A percentile compares a stretch with the other conserved stretches of the same genome.
Evolutionary conservation across 371 early-diverging fungal genomes (phyloP).

Genomic region (Mortierella sp.): DNA sequence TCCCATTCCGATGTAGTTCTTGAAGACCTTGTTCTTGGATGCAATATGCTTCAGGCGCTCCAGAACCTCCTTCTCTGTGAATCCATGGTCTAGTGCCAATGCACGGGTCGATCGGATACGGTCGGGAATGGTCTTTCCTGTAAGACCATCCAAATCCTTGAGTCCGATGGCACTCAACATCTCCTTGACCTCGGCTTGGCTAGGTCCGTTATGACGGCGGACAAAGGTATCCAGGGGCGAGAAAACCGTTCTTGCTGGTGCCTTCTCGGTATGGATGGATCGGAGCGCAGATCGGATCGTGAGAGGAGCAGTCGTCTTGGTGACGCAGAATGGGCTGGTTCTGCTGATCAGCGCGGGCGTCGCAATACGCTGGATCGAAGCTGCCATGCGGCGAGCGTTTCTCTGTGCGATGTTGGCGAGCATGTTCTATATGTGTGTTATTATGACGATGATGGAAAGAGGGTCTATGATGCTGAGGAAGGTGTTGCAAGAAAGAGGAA

Average conservation of each 20-base stretch:
- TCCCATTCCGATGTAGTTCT: constrained; percentile 95
- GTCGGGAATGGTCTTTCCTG: constrained; percentile 87
- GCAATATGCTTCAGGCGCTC: constrained; percentile 84
- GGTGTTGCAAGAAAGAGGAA: constrained; percentile 1
- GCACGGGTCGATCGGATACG: constrained; percentile 79
- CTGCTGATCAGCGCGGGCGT: constrained; percentile 14
- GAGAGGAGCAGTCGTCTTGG: constrained; percentile 26
- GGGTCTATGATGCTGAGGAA: not conserved
- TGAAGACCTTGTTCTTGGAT: constrained; percentile 88
- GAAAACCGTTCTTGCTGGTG: constrained; percentile 57
- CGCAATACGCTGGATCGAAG: constrained; percentile 35
- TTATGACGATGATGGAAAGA: not conserved
- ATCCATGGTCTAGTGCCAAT: constrained; percentile 73
- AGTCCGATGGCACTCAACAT: constrained; percentile 89
- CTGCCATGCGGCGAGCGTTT: constrained; percentile 48
- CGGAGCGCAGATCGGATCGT: constrained; percentile 51
- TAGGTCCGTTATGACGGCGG: constrained; percentile 92
- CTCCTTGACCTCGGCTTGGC: constrained; percentile 71
- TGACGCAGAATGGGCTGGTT: constrained; percentile 1
- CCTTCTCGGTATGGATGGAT: constrained; percentile 52
- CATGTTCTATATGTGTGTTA: constrained; percentile 26
- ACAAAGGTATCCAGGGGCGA: constrained; percentile 79
- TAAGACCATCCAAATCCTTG: constrained; percentile 81
- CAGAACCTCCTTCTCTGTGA: constrained; percentile 87
- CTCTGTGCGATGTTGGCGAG: constrained; percentile 50